phyloP scores from a whole-genome alignment of 768 basidiomycete species.

The Trametes cinnabarina region DNA sequence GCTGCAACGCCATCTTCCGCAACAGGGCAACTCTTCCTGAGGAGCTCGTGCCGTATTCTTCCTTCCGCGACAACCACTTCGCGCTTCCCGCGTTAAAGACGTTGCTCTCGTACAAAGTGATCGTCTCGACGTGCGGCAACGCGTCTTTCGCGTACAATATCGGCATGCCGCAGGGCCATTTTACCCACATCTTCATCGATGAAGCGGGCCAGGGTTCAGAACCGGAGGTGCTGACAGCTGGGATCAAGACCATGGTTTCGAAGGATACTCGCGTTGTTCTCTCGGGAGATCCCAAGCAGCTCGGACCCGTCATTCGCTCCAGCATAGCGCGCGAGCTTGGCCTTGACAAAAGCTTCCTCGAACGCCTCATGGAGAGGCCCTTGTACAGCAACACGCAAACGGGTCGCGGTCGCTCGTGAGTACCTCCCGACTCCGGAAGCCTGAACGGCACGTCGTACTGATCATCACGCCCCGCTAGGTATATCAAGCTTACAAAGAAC shows the following conservation, averaged over 20 bases:
- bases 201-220: constrained; percentile 75
- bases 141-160: constrained; percentile 54
- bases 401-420: constrained; percentile 33
- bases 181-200: constrained; percentile 66
- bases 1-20: constrained; percentile 59
- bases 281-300: constrained; percentile 69
- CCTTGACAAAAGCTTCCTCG: constrained; percentile 58
- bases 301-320: constrained; percentile 68
- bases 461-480: no score
- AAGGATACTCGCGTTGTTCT: constrained; percentile 55
- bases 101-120: constrained; percentile 46
- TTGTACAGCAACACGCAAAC: constrained; percentile 29
- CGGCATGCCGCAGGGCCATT: constrained; percentile 60
- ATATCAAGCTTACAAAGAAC: constrained; percentile 46
- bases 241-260: constrained; percentile 61
- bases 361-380: constrained; percentile 41
- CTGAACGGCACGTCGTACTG: no score
- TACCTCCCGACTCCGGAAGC: no score
- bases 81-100: constrained; percentile 41
- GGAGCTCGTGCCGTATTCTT: constrained; percentile 38
- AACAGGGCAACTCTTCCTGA: constrained; percentile 37
- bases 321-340: constrained; percentile 55
- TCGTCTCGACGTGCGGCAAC: constrained; percentile 65
- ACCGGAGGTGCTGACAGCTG: constrained; percentile 59
- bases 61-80: constrained; percentile 37